These are phyloP conservation scores for Gymnopilus dilepis DNA, from an alignment of 768 basidiomycete species.

Conservation along the genomic window DNA sequence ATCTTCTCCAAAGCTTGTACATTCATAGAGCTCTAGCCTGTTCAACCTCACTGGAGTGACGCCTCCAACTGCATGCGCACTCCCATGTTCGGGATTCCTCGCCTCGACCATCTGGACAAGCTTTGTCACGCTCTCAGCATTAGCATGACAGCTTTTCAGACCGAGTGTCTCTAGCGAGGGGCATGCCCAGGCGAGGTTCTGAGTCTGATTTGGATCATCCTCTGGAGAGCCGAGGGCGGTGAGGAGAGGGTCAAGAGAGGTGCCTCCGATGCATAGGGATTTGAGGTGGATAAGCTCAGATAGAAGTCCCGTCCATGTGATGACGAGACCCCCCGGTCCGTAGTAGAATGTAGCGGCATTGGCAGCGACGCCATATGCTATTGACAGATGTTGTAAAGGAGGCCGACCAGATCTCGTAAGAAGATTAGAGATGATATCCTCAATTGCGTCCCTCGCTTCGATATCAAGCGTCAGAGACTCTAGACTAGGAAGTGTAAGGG, in stretches of 20 bases:
- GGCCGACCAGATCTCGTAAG: slow-evolving; percentile 65
- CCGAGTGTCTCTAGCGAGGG: slow-evolving; percentile 64
- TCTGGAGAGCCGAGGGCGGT: slow-evolving; percentile 62
- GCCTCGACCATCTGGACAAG: slow-evolving; percentile 75
- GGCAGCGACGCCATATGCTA: slow-evolving; percentile 53
- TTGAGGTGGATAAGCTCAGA: slow-evolving; percentile 61
- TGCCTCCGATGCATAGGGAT: slow-evolving; percentile 66
- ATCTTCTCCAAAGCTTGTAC: slow-evolving; percentile 67
- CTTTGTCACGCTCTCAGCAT: slow-evolving; percentile 67
- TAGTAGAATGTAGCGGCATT: slow-evolving; percentile 57
- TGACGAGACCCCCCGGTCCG: slow-evolving; percentile 59
- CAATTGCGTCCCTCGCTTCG: slow-evolving; percentile 76
- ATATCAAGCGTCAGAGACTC: slow-evolving; percentile 69
- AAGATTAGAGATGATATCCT: slow-evolving; percentile 69
- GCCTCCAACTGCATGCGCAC: slow-evolving; percentile 41
- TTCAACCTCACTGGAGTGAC: slow-evolving; percentile 59
- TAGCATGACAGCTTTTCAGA: slow-evolving; percentile 68
- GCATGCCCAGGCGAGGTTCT: slow-evolving; percentile 58
- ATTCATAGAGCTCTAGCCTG: slow-evolving; percentile 69
- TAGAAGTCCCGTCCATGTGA: slow-evolving; percentile 69
- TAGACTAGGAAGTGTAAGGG: slow-evolving; percentile 61
- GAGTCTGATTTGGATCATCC: slow-evolving; percentile 48
- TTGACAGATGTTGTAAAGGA: slow-evolving; percentile 59
- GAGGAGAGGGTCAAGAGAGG: slow-evolving; percentile 68
- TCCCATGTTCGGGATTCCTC: slow-evolving; percentile 61